Percentiles rank a stretch among this genome's conserved stretches.
Evolutionary conservation across 129 eudicot species (phyloP).

Genomic region (Pseudognaphalium luteoalbum): DNA sequence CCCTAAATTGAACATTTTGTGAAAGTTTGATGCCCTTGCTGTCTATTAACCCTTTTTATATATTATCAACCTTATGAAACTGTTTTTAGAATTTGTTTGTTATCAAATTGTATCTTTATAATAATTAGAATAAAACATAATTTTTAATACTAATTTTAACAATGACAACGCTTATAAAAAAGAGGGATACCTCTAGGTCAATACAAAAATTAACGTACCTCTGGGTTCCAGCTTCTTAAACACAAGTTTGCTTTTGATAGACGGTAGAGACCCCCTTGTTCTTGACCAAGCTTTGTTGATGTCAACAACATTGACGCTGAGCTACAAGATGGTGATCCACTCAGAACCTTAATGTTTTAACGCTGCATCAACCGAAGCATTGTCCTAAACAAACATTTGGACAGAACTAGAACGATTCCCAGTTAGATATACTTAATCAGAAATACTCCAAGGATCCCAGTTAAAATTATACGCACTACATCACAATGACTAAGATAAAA

Average conservation of each 20-base stretch:
- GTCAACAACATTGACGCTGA: neutral
- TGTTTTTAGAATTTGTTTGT: neutral
- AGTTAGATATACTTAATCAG: neutral
- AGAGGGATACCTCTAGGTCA: neutral
- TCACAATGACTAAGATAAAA: neutral
- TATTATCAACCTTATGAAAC: neutral
- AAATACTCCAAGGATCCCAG: neutral
- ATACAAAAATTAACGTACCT: neutral
- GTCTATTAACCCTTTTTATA: too few relatives aligned
- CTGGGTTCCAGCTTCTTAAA: conserved; percentile 16
- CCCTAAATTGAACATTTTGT: too few relatives aligned
- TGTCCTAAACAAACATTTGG: neutral
- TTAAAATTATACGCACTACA: neutral
- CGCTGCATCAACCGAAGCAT: neutral
- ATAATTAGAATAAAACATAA: neutral
- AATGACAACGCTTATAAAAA: neutral
- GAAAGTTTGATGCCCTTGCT: too few relatives aligned
- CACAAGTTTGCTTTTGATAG: neutral
- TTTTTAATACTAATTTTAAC: neutral
- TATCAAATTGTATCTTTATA: neutral
- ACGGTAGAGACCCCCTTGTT: neutral
- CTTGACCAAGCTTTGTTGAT: conserved; percentile 14
- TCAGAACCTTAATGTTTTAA: neutral
- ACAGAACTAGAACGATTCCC: neutral
- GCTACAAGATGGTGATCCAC: neutral